Percentiles rank a stretch among this genome's conserved stretches.
These are phyloP conservation scores for Jatropha multifida DNA, from an alignment of 441 rosid species.

Conservation along the genomic window DNA sequence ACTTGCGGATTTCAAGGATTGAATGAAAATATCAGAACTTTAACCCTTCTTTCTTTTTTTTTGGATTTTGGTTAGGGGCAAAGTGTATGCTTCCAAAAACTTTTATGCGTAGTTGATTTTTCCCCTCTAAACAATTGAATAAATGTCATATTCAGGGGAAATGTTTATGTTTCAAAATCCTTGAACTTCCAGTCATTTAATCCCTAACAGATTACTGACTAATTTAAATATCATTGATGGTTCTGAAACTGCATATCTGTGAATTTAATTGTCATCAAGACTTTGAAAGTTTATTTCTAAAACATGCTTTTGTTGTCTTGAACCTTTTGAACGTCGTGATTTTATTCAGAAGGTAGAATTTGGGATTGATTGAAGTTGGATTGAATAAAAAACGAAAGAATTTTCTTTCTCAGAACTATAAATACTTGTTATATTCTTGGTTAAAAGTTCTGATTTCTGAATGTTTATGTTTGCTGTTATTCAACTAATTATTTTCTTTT, in stretches of 20 bases:
- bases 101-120: not conserved
- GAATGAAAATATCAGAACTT: not conserved
- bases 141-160: not conserved
- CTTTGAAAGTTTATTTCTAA: not conserved
- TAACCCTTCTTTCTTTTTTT: not conserved
- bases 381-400: not conserved
- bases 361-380: not conserved
- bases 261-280: not conserved
- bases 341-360: not conserved
- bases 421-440: not conserved
- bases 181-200: not conserved
- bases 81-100: not conserved
- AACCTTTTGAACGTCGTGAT: not conserved
- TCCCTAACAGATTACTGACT: not conserved
- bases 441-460: not conserved
- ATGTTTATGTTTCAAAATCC: not conserved
- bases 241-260: not conserved
- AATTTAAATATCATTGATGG: not conserved
- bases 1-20: not conserved
- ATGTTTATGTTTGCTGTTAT: conserved; percentile 3
- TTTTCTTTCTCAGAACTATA: not conserved
- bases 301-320: not conserved
- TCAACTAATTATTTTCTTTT: conserved; percentile 7
- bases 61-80: not conserved
- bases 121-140: not conserved